Base-by-base conservation (phyloP, 2,329 filamentous ascomycete species). In the Thyridium curvatum region DNA sequence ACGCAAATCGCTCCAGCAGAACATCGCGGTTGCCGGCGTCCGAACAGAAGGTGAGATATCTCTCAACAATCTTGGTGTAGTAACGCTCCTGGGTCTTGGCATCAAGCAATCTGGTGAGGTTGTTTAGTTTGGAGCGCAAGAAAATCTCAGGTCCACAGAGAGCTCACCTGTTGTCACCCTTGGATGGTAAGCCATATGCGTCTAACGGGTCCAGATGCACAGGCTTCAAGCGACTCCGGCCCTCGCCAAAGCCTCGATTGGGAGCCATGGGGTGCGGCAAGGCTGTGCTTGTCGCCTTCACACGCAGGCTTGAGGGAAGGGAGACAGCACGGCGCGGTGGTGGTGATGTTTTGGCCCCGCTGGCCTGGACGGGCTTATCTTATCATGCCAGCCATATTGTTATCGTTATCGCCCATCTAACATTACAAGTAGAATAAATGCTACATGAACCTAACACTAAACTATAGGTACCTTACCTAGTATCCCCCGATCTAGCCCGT, bases 21-120 rank as follows among this genome's bases (percentile, higher is more conserved):
- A 84, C 79, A 47, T 86, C 80, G 38, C 81, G 73, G 53, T 84
- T 77, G 40, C 81, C 77, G 13, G 80, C 79, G 29, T 82, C 73
- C 36, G 86, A 85, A 68, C 89, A 94, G 60, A 95, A 94, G 46
- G 79, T 79, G 77, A 95, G 84, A 65, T 94, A 96, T 35, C 88
- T 80, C 55, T 91, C 83, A 42, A 90, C 80, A 52, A 96, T 94
- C 56, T 82, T 86, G 56, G 82, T 81, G 62, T 91, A 95, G 67
- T 91, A 96, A 39, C 71, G 71, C 59, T 94, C 85, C 63, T 97
- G 91, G 8, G 76, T 77, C 63, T 86, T 87, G 61, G 74, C 68
- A 51, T 91, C 80, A 41, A 86, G 74, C 29, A 90, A 66, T 52
- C 84, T 87, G 47, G 18, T 1, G 8, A 3, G 28, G 38, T 42